Conservation (phyloP, 2,329 filamentous ascomycete species). For the Beauveria pseudobassiana region DNA sequence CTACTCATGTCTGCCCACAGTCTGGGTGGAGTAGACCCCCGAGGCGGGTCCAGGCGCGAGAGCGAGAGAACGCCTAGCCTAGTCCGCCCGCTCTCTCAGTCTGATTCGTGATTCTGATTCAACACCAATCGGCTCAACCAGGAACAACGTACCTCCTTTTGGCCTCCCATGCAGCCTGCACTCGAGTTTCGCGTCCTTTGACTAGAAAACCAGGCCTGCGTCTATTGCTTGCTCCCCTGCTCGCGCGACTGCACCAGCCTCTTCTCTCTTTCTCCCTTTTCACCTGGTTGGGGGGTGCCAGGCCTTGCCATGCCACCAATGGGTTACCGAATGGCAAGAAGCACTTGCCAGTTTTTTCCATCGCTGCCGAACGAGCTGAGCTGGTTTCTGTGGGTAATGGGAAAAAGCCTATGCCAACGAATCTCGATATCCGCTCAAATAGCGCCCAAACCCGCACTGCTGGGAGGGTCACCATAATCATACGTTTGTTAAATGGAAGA, state of each 20-base stretch:
- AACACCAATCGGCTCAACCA: neutral
- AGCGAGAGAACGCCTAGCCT: neutral
- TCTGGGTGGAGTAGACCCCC: neutral
- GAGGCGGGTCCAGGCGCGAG: neutral
- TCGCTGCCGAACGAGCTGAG: neutral
- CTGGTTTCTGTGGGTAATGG: neutral
- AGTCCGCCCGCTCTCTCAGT: neutral
- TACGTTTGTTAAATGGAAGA: neutral
- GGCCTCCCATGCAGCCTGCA: too few relatives aligned
- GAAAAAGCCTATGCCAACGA: neutral
- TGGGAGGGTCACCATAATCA: neutral
- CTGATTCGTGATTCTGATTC: neutral
- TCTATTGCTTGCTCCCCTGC: neutral
- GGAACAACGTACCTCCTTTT: neutral
- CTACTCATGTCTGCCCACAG: neutral
- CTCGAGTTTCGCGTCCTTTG: too few relatives aligned
- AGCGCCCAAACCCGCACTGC: neutral
- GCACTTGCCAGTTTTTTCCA: neutral
- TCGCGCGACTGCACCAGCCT: neutral
- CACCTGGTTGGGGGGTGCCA: neutral
- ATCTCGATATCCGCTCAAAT: conserved; percentile 2
- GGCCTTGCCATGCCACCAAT: neutral
- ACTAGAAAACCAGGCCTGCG: neutral
- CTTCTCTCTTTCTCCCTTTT: neutral
- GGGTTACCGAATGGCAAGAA: neutral